Percentiles rank a stretch among this genome's conserved stretches.
phyloP scores from a whole-genome alignment of 2,329 filamentous ascomycete species.

The Diplodia corticola region DNA sequence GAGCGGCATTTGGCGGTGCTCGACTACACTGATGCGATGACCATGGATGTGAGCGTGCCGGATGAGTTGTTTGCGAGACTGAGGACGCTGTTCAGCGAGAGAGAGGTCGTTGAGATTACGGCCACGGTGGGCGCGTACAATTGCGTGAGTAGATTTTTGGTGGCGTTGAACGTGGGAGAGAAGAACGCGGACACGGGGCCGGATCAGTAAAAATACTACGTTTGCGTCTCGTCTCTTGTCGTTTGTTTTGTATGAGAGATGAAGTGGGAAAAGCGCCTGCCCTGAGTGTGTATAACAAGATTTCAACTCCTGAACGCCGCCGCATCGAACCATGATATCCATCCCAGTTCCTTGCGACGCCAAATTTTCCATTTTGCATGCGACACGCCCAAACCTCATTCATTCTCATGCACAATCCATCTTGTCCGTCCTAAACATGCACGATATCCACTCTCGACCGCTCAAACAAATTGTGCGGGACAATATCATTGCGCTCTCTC shows the following conservation, averaged over 20 bases:
- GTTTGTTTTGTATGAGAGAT: not conserved
- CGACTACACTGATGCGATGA: slow-evolving; percentile 81
- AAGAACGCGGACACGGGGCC: slow-evolving; percentile 33
- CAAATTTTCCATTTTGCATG: not conserved
- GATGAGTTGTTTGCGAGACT: slow-evolving; percentile 68
- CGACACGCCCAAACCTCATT: not conserved
- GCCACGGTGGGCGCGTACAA: slow-evolving; percentile 80
- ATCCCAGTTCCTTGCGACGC: not conserved
- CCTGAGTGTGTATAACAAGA: not conserved
- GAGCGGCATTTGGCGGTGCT: slow-evolving; percentile 68
- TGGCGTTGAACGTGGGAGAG: slow-evolving; percentile 69
- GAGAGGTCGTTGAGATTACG: slow-evolving; percentile 78
- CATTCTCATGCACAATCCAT: not conserved
- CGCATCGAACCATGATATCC: slow-evolving; percentile 1
- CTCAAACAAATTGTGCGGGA: slow-evolving; percentile 76
- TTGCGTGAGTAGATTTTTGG: slow-evolving; percentile 79
- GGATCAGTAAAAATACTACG: not conserved
- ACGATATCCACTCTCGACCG: slow-evolving; percentile 80
- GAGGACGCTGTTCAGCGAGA: slow-evolving; percentile 63
- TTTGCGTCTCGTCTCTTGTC: not conserved
- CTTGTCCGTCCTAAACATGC: slow-evolving; percentile 7
- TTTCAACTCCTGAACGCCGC: not conserved
- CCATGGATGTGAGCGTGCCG: slow-evolving; percentile 66
- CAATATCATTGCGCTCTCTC: slow-evolving; percentile 50
- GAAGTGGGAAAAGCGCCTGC: not conserved